These are phyloP conservation scores for Casuarina glauca DNA, from an alignment of 306 rosid genomes.

Conservation along the genomic window DNA sequence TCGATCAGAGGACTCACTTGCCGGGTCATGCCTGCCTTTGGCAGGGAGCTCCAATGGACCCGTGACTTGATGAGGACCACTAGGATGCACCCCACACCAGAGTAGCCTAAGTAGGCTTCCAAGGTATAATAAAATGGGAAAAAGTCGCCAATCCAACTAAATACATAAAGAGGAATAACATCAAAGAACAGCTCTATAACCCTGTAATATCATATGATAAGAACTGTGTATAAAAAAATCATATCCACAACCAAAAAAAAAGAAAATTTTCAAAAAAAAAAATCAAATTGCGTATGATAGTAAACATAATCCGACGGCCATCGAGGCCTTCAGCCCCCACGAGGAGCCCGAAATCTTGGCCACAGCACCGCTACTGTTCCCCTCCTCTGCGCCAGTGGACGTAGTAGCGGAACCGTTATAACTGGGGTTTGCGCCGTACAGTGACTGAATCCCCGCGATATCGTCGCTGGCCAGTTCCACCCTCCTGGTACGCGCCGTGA, in stretches of 20 bases:
- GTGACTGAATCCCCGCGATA: constrained; percentile 56
- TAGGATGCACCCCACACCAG: no score
- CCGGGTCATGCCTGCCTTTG: no score
- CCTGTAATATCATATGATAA: no score
- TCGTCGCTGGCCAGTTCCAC: constrained; percentile 64
- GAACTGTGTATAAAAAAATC: no score
- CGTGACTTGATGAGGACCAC: no score
- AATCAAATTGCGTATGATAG: background rate
- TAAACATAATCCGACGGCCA: constrained; percentile 33
- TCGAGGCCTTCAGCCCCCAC: constrained; percentile 17
- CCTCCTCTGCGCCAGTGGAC: constrained; percentile 27
- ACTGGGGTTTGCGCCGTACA: constrained; percentile 71
- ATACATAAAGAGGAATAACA: no score
- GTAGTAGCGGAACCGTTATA: constrained; percentile 37
- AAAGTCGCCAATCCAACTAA: no score
- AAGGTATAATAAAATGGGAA: no score
- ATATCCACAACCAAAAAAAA: background rate
- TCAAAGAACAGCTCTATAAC: no score
- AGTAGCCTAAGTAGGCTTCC: no score
- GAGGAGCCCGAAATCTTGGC: constrained; percentile 4
- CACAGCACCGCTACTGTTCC: constrained; percentile 45
- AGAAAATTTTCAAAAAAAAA: background rate
- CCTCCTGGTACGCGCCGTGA: constrained; percentile 58
- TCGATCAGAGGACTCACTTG: no score
- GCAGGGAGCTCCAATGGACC: no score